Evolutionary conservation across 345 rosid genomes (phyloP).

Genomic region (Carallia brachiata): DNA sequence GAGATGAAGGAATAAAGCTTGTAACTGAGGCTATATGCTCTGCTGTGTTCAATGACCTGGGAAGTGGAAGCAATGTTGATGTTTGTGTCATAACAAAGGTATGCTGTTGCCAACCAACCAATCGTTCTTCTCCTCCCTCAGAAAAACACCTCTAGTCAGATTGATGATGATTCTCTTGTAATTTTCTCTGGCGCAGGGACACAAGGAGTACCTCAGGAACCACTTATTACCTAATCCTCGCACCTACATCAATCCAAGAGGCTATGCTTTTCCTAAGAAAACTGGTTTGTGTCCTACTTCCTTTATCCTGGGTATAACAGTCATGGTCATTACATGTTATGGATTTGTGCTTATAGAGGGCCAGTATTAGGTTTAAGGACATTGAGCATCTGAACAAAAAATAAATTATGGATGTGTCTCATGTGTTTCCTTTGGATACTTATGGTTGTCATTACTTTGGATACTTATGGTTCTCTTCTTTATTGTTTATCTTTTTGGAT

Average conservation of each 20-base stretch:
- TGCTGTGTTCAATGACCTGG: constrained; percentile 46
- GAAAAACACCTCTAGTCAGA: constrained; percentile 5
- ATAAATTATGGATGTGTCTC: no score
- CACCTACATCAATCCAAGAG: constrained; percentile 52
- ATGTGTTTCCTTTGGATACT: no score
- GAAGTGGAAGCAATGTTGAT: constrained; percentile 93
- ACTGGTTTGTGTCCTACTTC: constrained; percentile 40
- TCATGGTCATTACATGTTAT: neutral
- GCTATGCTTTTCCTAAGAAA: constrained; percentile 64
- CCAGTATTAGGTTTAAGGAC: no score
- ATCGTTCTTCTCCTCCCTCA: constrained; percentile 1
- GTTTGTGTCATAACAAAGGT: constrained; percentile 88
- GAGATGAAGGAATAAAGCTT: constrained; percentile 69
- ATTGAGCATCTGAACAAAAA: no score
- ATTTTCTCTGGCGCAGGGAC: constrained; percentile 44
- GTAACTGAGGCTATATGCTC: constrained; percentile 77
- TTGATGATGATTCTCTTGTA: constrained; percentile 8
- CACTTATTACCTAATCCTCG: constrained; percentile 77
- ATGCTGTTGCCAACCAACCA: constrained; percentile 8
- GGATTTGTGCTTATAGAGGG: neutral
- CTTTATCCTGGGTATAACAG: neutral
- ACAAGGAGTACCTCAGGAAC: constrained; percentile 76
- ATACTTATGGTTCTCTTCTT: no score
- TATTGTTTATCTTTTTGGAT: no score
- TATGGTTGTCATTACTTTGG: no score